Conservation (phyloP, 495 filamentous ascomycete genomes). For the Penicillium antarcticum region DNA sequence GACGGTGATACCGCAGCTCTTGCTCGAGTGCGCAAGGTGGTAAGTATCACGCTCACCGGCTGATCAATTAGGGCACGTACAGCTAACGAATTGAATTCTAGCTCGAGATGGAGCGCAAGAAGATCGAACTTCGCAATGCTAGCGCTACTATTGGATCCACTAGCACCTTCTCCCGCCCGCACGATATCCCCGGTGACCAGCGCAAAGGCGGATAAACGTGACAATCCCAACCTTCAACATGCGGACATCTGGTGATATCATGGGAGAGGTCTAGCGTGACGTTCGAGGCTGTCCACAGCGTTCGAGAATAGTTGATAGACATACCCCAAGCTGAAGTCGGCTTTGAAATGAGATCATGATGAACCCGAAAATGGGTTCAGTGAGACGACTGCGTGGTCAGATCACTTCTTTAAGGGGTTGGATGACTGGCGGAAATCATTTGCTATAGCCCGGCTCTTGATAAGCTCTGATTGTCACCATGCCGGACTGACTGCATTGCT, state of each 20-base stretch:
- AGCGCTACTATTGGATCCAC: conserved; percentile 40
- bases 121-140: conserved; percentile 46
- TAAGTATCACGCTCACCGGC: conserved; percentile 31
- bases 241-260: conserved; percentile 1
- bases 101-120: conserved; percentile 51
- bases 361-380: not conserved
- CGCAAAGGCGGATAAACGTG: conserved; percentile 27
- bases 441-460: not conserved
- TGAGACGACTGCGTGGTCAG: not conserved
- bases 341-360: not conserved
- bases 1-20: conserved; percentile 50
- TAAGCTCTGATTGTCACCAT: not conserved
- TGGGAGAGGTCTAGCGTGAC: not conserved
- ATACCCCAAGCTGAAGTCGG: conserved; percentile 14
- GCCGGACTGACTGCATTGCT: not conserved
- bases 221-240: not conserved
- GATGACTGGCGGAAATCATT: not conserved
- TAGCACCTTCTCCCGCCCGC: conserved; percentile 30
- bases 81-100: conserved; percentile 9
- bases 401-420: not conserved
- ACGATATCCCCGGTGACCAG: conserved; percentile 17
- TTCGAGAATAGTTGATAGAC: conserved; percentile 12
- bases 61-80: not conserved
- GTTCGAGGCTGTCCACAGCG: conserved; percentile 2
- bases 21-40: conserved; percentile 60